A percentile compares a stretch with the other conserved stretches of the same genome.
Evolutionary conservation across 495 filamentous ascomycete species (phyloP).

Genomic region (Daldinia caldariorum): DNA sequence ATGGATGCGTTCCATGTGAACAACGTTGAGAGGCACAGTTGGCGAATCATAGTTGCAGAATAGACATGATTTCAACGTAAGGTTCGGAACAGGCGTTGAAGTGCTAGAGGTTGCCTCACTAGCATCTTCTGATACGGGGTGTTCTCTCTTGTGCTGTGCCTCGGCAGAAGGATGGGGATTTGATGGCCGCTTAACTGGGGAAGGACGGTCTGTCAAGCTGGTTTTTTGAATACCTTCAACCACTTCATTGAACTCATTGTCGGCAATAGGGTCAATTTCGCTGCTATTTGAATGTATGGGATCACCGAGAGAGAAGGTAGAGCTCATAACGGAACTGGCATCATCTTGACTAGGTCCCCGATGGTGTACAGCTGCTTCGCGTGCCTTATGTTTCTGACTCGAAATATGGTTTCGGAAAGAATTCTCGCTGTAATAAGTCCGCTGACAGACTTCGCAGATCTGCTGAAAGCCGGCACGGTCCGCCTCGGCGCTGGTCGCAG

Average conservation of each 20-base stretch:
- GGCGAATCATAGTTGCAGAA: slow-evolving; percentile 89
- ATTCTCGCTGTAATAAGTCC: slow-evolving; percentile 95
- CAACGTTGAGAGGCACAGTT: slow-evolving; percentile 73
- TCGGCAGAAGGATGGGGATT: slow-evolving; percentile 65
- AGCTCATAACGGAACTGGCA: slow-evolving; percentile 86
- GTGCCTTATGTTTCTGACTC: slow-evolving; percentile 88
- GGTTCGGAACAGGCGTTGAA: slow-evolving; percentile 48
- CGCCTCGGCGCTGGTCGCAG: slow-evolving; percentile 80
- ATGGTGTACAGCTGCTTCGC: slow-evolving; percentile 56
- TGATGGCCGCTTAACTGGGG: slow-evolving; percentile 63
- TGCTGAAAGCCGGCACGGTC: slow-evolving; percentile 91
- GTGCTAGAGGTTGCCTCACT: slow-evolving; percentile 50
- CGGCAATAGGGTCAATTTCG: slow-evolving; percentile 67
- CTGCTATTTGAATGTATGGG: slow-evolving; percentile 65
- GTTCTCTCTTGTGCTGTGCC: slow-evolving; percentile 54
- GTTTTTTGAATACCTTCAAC: slow-evolving; percentile 80
- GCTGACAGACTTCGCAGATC: slow-evolving; percentile 81
- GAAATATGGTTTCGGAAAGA: slow-evolving; percentile 92
- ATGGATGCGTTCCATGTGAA: slow-evolving; percentile 91
- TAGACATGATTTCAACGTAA: slow-evolving; percentile 74
- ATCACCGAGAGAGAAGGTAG: slow-evolving; percentile 89
- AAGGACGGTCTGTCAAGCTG: slow-evolving; percentile 68
- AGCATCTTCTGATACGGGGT: slow-evolving; percentile 48
- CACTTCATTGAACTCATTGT: slow-evolving; percentile 80
- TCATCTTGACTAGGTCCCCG: slow-evolving; percentile 66